A percentile compares a stretch with the other conserved stretches of the same genome.
Evolutionary conservation across 2,329 filamentous ascomycete genomes (phyloP).

Genomic region (Thyridium curvatum): DNA sequence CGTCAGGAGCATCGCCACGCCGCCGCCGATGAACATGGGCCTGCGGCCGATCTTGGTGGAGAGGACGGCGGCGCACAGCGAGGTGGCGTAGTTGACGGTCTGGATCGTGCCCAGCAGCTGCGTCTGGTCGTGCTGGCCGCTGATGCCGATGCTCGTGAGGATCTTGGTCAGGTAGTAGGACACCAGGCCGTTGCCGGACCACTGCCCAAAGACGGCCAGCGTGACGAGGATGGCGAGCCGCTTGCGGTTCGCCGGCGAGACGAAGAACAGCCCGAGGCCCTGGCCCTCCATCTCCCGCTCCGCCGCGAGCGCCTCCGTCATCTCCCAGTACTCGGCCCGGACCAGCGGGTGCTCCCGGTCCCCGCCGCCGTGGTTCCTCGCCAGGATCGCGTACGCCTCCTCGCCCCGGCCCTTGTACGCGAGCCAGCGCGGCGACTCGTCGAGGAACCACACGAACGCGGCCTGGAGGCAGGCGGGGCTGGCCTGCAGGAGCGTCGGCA

Average conservation of each 20-base stretch:
- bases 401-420: constrained; percentile 63
- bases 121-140: background rate
- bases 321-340: constrained; percentile 57
- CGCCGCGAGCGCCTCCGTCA: constrained; percentile 46
- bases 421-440: constrained; percentile 56
- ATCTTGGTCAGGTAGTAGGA: constrained; percentile 2
- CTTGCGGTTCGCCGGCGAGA: background rate
- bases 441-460: constrained; percentile 17
- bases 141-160: constrained; percentile 1
- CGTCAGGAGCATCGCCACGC: background rate
- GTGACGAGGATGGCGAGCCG: background rate
- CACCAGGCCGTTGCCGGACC: constrained; percentile 2
- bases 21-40: constrained; percentile 1
- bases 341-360: constrained; percentile 52
- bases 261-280: background rate
- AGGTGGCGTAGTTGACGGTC: background rate
- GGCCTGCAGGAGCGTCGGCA: constrained; percentile 42
- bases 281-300: constrained; percentile 34
- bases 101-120: no score
- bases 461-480: constrained; percentile 28
- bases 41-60: background rate
- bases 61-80: background rate
- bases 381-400: constrained; percentile 53
- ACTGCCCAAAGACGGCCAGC: background rate
- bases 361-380: constrained; percentile 50